These are phyloP conservation scores for Raffaelea ambrosiae DNA, from an alignment of 2,329 filamentous ascomycete species.

Conservation along the genomic window DNA sequence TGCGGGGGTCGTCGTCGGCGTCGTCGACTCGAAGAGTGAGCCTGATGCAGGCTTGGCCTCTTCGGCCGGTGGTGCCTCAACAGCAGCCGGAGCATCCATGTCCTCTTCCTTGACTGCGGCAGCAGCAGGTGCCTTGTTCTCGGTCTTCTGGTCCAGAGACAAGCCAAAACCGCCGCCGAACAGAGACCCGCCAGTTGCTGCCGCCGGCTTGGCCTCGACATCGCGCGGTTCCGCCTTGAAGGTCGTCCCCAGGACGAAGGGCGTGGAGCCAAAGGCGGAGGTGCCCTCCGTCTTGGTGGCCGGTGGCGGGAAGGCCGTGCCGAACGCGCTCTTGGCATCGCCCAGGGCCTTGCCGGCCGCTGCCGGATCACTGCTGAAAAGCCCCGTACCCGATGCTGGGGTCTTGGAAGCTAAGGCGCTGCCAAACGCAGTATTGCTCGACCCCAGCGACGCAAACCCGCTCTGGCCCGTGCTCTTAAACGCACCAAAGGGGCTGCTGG, in stretches of 20 bases:
- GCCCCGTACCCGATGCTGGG: background rate
- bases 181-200: slow-evolving; percentile 33
- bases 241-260: slow-evolving; percentile 59
- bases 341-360: slow-evolving; percentile 14
- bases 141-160: slow-evolving; percentile 41
- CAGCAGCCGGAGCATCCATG: background rate
- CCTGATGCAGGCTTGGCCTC: slow-evolving; percentile 17
- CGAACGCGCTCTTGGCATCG: slow-evolving; percentile 20
- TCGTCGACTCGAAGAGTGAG: slow-evolving; percentile 16
- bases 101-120: background rate
- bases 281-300: slow-evolving; percentile 26
- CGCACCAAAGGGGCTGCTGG: slow-evolving; percentile 14
- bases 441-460: slow-evolving; percentile 44
- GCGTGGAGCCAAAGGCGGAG: slow-evolving; percentile 37
- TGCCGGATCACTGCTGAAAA: slow-evolving; percentile 19
- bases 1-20: slow-evolving; percentile 15
- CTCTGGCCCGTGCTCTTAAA: slow-evolving; percentile 16
- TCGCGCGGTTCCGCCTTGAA: slow-evolving; percentile 55
- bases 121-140: slow-evolving; percentile 18
- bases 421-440: slow-evolving; percentile 15
- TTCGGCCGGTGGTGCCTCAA: slow-evolving; percentile 19
- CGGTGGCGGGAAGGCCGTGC: slow-evolving; percentile 30
- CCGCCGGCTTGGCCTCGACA: slow-evolving; percentile 43
- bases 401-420: slow-evolving; percentile 5
- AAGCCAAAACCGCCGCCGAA: slow-evolving; percentile 56